phyloP scores from a whole-genome alignment of 345 rosid species.

The Eucalyptus pauciflora region DNA sequence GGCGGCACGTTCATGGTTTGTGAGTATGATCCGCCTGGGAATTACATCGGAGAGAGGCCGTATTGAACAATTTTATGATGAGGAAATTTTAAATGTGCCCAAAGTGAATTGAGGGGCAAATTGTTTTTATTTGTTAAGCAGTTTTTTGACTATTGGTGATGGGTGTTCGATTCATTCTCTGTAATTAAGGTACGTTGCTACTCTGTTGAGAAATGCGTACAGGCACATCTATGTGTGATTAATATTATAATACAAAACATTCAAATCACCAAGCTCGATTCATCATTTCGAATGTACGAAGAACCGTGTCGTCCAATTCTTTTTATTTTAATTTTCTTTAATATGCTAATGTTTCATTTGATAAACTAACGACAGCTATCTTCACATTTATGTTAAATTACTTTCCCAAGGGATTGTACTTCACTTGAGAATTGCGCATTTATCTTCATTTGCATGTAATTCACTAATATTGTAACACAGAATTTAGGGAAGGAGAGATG shows the following conservation, averaged over 20 bases:
- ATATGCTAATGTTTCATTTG: background rate
- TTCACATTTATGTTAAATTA: background rate
- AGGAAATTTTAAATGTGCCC: background rate
- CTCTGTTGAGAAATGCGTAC: background rate
- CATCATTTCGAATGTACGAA: background rate
- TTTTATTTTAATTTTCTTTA: background rate
- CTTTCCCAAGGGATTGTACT: background rate
- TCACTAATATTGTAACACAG: background rate
- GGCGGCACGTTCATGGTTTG: slow-evolving; percentile 78
- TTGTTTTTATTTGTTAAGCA: background rate
- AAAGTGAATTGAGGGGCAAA: background rate
- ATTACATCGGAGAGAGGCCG: slow-evolving; percentile 78
- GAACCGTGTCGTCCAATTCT: background rate
- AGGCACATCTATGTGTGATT: background rate
- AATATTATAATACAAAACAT: background rate
- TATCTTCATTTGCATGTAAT: background rate
- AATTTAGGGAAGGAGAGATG: background rate
- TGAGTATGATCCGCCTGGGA: slow-evolving; percentile 96
- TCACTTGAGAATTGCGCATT: background rate
- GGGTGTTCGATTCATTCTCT: background rate
- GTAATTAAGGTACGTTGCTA: background rate
- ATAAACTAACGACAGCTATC: background rate
- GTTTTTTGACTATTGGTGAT: background rate
- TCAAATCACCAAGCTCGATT: background rate
- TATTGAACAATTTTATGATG: slow-evolving; percentile 19